Base-by-base conservation (phyloP, 1,284 basidiomycete species). In the Microstroma glucosiphilum region DNA sequence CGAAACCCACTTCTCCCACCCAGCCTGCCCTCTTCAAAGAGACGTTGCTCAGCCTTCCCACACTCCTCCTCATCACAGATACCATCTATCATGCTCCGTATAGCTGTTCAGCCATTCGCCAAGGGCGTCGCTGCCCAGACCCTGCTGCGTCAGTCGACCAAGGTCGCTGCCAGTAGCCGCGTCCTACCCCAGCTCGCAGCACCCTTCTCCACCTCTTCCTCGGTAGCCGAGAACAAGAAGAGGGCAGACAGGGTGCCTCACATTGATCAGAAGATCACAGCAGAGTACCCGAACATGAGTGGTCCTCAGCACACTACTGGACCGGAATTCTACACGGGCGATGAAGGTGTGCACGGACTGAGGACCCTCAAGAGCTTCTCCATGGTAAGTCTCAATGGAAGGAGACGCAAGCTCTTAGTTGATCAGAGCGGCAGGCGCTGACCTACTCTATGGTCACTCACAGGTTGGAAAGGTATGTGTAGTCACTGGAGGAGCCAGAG, bases 401-500 rank as follows among this genome's bases (percentile, higher is more conserved):
- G 9, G 9, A 3, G 30, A 37, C 9, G 30, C 30, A 3, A 37
- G 30, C 3, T 37, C 30, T 37, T 9, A 37, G 30, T 9, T 37
- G 30, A 9, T 37, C 30, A 37, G 30, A 37, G 30, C 3, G 43
- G 21, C 43, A 48, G 43, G 6, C 15, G 6, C 43, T 48, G 43
- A 48, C 43, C 43, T 48, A 48, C 43, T n/a, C 12, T 12, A 6
- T 48, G 17, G 43, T 4, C 15, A 6, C 13, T 3, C 3, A 21
- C 15, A 56, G 72, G 65, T 71, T 55, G 68, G 73, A 60, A 80
- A 96, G 87, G 91, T 93, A 56, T 92, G 89, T 81, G 83, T 94
- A 69, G 87, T 97, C 60, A 97, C 93, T n/a, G 93, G 93, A 59
- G 94, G 88, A 59, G 93, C 91, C 17, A 85, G 90, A 72, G 93